Evolutionary conservation across 257 asterid species (phyloP).

Genomic region (Penstemon eatonii): DNA sequence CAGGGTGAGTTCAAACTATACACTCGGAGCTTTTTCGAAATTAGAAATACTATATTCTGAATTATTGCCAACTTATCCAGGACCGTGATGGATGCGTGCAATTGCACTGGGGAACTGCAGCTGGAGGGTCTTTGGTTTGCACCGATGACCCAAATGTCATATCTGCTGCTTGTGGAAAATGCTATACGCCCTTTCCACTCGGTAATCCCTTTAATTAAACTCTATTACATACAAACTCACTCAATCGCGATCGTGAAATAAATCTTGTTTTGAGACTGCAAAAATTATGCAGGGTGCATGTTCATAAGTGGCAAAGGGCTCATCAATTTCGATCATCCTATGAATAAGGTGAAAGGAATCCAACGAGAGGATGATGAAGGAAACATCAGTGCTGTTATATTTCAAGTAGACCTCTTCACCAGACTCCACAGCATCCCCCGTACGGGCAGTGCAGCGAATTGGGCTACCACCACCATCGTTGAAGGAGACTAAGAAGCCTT

Average conservation of each 20-base stretch:
- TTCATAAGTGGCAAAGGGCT: conserved; percentile 52
- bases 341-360: conserved; percentile 51
- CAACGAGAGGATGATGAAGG: conserved; percentile 50
- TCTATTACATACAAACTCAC: background rate
- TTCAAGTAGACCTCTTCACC: conserved; percentile 59
- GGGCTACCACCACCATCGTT: conserved; percentile 46
- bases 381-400: conserved; percentile 37
- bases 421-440: conserved; percentile 61
- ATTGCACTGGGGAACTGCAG: conserved; percentile 71
- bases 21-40: background rate
- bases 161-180: conserved; percentile 53
- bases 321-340: conserved; percentile 55
- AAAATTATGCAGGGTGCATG: conserved; percentile 54
- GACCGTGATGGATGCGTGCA: conserved; percentile 60
- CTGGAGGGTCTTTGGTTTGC: conserved; percentile 67
- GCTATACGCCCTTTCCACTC: conserved; percentile 66
- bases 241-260: no score
- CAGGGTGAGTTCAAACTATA: conserved; percentile 39
- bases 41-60: background rate
- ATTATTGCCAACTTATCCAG: conserved; percentile 26
- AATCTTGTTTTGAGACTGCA: no score
- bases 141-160: conserved; percentile 58
- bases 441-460: conserved; percentile 59
- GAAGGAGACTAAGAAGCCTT: conserved; percentile 30
- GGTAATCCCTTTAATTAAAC: conserved; percentile 34